Evolutionary conservation across 805 yeast genomes (phyloP).

Genomic region (Candida ficus): DNA sequence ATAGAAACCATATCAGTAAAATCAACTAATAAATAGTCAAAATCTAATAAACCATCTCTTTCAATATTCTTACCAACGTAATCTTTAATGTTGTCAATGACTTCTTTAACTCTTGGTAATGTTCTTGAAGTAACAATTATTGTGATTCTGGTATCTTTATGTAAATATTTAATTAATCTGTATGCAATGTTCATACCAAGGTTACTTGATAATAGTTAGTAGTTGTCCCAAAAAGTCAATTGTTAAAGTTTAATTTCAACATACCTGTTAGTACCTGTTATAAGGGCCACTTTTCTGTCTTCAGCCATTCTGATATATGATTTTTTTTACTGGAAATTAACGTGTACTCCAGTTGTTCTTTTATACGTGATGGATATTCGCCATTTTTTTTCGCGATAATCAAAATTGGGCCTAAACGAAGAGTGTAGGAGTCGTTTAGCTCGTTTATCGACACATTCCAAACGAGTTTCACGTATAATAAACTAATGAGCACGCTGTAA

Average conservation of each 20-base stretch:
- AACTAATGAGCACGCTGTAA: too few relatives aligned
- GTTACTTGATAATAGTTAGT: conserved; percentile 37
- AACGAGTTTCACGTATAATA: too few relatives aligned
- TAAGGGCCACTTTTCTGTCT: conserved; percentile 35
- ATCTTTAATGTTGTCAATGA: conserved; percentile 52
- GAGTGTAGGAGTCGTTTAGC: too few relatives aligned
- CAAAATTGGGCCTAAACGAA: too few relatives aligned
- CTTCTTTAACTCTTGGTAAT: conserved; percentile 75
- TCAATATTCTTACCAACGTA: conserved; percentile 31
- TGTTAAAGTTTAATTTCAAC: not conserved
- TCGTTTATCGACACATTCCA: too few relatives aligned
- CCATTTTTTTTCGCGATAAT: too few relatives aligned
- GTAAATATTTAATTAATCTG: conserved; percentile 60
- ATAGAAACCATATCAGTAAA: conserved; percentile 87
- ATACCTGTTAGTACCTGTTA: conserved; percentile 40
- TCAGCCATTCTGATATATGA: not conserved
- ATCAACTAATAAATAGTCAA: conserved; percentile 86
- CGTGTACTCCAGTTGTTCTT: too few relatives aligned
- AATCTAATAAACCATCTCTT: conserved; percentile 63
- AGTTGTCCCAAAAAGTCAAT: not conserved
- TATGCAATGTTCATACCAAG: conserved; percentile 84
- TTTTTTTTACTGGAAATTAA: not conserved
- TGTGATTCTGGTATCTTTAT: conserved; percentile 54
- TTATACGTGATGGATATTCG: too few relatives aligned
- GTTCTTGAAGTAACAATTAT: conserved; percentile 88